phyloP scores from a whole-genome alignment of 2,329 filamentous ascomycete species.

The Cytospora leucostoma region DNA sequence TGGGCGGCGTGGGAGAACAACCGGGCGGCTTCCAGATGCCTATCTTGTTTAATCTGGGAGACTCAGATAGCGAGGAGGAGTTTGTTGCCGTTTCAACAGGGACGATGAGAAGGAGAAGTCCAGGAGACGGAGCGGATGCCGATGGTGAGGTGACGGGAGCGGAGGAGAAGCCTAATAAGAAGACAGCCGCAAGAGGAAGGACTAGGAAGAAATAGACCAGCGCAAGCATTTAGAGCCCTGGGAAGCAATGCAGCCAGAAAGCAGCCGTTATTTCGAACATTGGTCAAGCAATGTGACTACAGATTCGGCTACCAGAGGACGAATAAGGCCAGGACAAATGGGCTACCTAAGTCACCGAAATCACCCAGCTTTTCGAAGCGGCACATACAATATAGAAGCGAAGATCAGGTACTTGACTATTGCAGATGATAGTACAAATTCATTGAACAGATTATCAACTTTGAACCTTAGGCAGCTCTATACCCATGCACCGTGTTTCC shows the following conservation, averaged over 20 bases:
- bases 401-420: no score
- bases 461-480: no score
- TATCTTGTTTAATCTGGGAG: slow-evolving; percentile 86
- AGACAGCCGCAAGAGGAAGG: slow-evolving; percentile 42
- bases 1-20: slow-evolving; percentile 57
- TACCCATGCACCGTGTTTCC: no score
- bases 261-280: no score
- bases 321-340: no score
- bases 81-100: slow-evolving; percentile 68
- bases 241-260: background rate
- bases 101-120: slow-evolving; percentile 84
- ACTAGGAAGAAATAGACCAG: slow-evolving; percentile 42
- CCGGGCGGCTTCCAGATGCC: slow-evolving; percentile 79
- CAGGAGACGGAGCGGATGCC: slow-evolving; percentile 70
- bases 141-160: slow-evolving; percentile 57
- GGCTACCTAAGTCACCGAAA: no score
- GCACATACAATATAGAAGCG: no score
- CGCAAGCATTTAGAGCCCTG: background rate
- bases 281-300: background rate
- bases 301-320: background rate
- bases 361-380: no score
- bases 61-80: slow-evolving; percentile 95
- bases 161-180: slow-evolving; percentile 47
- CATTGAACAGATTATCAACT: no score
- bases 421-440: no score